Evolutionary conservation across 805 yeast species (phyloP).

Genomic region (Lipomyces chichibuensis): DNA sequence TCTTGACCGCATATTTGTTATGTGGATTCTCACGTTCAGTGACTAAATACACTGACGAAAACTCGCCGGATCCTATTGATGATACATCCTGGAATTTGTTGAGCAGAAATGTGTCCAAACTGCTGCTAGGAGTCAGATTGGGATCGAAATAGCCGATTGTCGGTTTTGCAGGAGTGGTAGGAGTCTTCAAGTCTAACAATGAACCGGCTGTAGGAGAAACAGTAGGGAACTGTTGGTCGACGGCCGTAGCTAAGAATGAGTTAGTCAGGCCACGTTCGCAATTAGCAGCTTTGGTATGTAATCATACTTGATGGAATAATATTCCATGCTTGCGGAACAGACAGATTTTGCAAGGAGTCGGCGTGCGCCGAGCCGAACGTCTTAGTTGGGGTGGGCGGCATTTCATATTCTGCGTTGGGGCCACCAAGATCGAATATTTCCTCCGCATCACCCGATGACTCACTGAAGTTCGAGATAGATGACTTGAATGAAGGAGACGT

Average conservation of each 20-base stretch:
- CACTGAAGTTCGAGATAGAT: not conserved
- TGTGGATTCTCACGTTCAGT: conserved; percentile 56
- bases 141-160: conserved; percentile 34
- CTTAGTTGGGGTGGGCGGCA: conserved; percentile 53
- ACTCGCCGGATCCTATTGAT: conserved; percentile 82
- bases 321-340: conserved; percentile 20
- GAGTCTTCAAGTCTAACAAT: conserved; percentile 29
- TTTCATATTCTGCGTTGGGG: conserved; percentile 26
- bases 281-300: not conserved
- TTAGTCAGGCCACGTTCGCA: not conserved
- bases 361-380: conserved; percentile 17
- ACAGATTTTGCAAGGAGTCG: conserved; percentile 1
- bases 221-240: conserved; percentile 7
- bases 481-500: conserved; percentile 30
- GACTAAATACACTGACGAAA: conserved; percentile 84
- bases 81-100: conserved; percentile 64
- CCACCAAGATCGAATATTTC: conserved; percentile 17
- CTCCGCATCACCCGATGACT: conserved; percentile 8
- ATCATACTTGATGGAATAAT: conserved; percentile 10
- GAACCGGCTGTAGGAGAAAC: conserved; percentile 20
- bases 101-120: conserved; percentile 51
- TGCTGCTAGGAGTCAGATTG: conserved; percentile 15
- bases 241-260: conserved; percentile 13
- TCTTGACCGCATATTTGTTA: conserved; percentile 76
- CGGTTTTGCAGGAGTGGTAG: conserved; percentile 37